Conservation (phyloP, 2,329 filamentous ascomycete genomes). For the Calonectria pseudoreteaudii region DNA sequence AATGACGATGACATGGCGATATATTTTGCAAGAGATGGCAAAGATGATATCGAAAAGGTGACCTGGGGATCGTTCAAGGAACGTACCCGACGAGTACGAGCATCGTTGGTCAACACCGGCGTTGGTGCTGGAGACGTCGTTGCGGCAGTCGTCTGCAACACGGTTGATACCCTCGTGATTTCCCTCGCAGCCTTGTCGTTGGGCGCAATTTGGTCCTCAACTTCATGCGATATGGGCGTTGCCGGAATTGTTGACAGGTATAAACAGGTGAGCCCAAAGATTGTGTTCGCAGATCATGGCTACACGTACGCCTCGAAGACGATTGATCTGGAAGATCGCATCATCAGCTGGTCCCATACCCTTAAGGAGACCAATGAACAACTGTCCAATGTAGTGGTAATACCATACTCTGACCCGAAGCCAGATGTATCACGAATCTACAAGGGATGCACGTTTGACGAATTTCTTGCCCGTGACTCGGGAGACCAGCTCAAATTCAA, state of each 20-base stretch:
- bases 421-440: background rate
- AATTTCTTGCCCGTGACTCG: background rate
- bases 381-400: background rate
- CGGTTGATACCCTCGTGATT: constrained; percentile 21
- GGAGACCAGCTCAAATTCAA: background rate
- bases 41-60: background rate
- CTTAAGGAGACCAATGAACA: background rate
- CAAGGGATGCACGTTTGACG: background rate
- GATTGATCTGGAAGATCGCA: constrained; percentile 4
- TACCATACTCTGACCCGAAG: background rate
- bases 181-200: constrained; percentile 7
- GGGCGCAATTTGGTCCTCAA: constrained; percentile 23
- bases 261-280: constrained; percentile 19
- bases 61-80: constrained; percentile 8
- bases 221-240: constrained; percentile 10
- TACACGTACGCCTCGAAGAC: constrained; percentile 16
- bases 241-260: constrained; percentile 21
- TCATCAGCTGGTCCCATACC: constrained; percentile 5
- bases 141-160: constrained; percentile 23
- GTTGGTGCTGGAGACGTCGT: constrained; percentile 9
- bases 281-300: constrained; percentile 20
- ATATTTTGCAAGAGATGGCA: constrained; percentile 13
- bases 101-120: constrained; percentile 5
- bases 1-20: constrained; percentile 13
- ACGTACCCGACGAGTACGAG: background rate